Evolutionary conservation across 2,329 filamentous ascomycete genomes (phyloP).

Genomic region (Monilinia vaccinii-corymbosi): DNA sequence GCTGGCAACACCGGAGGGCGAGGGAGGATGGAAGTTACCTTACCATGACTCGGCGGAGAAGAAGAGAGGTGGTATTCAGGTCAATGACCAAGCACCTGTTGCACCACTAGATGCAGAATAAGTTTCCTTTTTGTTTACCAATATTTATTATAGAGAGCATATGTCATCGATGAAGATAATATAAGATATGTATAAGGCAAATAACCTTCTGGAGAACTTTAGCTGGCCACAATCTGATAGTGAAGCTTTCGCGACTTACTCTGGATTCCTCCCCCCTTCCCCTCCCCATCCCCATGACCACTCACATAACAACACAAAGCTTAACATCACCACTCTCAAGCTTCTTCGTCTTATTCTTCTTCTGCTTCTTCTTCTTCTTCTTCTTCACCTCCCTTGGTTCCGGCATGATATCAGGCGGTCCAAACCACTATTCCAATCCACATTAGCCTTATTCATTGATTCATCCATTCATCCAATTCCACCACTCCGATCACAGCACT

Average conservation of each 20-base stretch:
- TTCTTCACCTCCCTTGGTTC: neutral
- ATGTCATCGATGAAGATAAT: neutral
- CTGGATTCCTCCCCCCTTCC: neutral
- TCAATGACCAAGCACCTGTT: conserved; percentile 67
- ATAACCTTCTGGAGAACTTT: neutral
- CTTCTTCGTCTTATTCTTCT: too few species aligned
- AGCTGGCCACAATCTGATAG: neutral
- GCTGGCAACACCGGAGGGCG: conserved; percentile 70
- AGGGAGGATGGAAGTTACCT: conserved; percentile 79
- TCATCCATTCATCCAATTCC: neutral
- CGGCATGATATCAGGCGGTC: neutral
- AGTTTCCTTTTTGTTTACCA: neutral
- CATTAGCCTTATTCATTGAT: neutral
- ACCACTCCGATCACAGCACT: neutral
- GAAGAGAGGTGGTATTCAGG: conserved; percentile 84
- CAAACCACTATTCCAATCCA: conserved; percentile 6
- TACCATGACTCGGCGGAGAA: conserved; percentile 74
- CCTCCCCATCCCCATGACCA: too few species aligned
- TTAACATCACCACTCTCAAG: neutral
- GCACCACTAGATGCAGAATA: conserved; percentile 73
- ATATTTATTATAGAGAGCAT: conserved; percentile 2
- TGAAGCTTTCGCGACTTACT: neutral
- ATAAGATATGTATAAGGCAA: neutral
- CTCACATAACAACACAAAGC: conserved; percentile 6
- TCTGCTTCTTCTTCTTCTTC: neutral